Evolutionary conservation across 441 rosid species (phyloP), one percentile per base, ranked within the genome.

Genomic region (Populus hybrid): DNA sequence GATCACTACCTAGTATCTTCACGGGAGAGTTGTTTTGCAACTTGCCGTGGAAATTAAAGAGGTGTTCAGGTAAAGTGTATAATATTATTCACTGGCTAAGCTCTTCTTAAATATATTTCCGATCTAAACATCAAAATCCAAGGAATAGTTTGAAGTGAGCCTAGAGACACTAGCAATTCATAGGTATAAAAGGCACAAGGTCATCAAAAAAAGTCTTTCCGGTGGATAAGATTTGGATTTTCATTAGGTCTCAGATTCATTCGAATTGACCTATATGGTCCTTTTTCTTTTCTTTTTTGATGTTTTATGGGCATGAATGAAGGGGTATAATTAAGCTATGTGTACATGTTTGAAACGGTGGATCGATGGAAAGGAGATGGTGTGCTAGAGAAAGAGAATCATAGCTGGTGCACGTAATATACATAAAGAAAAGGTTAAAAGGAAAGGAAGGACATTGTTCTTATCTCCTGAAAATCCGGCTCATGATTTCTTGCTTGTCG

Each of bases 391-490:
- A 10, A 23, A 80, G 80, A 71, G 85, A 84, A 85, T 87, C 79
- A 76, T 68, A 83, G 66, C 57, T 66, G 67, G 67, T 66, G 73
- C 75, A 68, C 32, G 79, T 77, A 85, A 78, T 28, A 35, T 69
- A 78, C 80, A 86, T 72, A 75, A 83, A 78, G 78, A 83, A 82
- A 84, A 76, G 74, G 84, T 40, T 83, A 69, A 84, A 79, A 73
- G 36, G 23, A 19, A 63, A 63, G 66, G 28, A 8, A 61, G 26
- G 66, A 23, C 66, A 63, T 63, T 63, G 66, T 63, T 63, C 50
- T 63, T 63, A 63, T 63, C 66, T 63, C 66, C 66, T 9, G 16
- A 63, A 63, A 63, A 63, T 63, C 66, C 66, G 66, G 66, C 66
- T 63, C 66, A 21, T 63, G 28, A 63, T 63, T 21, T 63, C 66